Evolutionary conservation across 1,284 basidiomycete species (phyloP).

Genomic region (Sphaerobolus stellatus): DNA sequence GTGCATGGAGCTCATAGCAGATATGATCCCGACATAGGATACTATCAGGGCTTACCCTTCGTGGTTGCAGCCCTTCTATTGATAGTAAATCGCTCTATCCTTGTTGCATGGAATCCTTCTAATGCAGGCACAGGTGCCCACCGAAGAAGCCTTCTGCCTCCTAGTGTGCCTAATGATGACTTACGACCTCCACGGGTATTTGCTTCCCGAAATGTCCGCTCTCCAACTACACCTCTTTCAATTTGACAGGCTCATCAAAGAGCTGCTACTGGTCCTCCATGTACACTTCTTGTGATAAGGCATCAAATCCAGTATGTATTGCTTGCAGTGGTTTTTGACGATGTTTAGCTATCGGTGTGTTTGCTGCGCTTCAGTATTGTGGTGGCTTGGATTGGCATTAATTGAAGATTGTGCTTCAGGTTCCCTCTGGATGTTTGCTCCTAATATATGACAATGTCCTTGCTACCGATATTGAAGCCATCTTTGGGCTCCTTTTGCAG

Average conservation of each 20-base stretch:
- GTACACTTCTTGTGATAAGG: constrained; percentile 91
- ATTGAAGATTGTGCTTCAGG: constrained; percentile 41
- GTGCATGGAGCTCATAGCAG: constrained; percentile 36
- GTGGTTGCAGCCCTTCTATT: constrained; percentile 91
- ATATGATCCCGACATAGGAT: constrained; percentile 93
- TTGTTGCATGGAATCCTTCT: too few species aligned
- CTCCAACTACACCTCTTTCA: constrained; percentile 85
- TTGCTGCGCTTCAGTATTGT: too few species aligned
- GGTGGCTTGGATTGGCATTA: constrained; percentile 1
- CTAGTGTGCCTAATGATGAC: constrained; percentile 98
- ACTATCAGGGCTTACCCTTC: constrained; percentile 95
- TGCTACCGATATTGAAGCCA: constrained; percentile 95
- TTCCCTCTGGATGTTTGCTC: constrained; percentile 92
- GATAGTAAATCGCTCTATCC: constrained; percentile 84
- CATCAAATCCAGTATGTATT: constrained; percentile 95
- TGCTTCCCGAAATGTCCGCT: constrained; percentile 97
- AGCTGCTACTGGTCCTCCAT: constrained; percentile 87
- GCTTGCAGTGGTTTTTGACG: constrained; percentile 97
- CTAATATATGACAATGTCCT: constrained; percentile 94
- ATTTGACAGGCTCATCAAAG: constrained; percentile 94
- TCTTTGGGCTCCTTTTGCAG: constrained; percentile 91
- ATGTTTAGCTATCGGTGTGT: constrained; percentile 89
- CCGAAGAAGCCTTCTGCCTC: constrained; percentile 96
- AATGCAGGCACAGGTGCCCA: constrained; percentile 97
- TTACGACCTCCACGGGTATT: constrained; percentile 94